Conservation (phyloP, 2,329 filamentous ascomycete species). For the Xylaria sp. region DNA sequence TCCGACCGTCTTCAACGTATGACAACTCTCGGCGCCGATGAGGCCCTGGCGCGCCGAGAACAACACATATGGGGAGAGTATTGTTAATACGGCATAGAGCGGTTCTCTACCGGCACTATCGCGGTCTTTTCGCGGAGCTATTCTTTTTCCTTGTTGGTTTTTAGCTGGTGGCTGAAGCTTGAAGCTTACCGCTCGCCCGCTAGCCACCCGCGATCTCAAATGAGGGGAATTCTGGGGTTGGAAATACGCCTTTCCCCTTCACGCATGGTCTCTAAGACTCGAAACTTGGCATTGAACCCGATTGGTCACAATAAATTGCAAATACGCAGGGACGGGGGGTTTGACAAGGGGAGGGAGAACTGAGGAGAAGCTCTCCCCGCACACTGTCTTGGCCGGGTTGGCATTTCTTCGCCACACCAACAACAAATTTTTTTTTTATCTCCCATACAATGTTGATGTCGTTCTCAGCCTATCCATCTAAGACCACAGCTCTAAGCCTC, state of each 20-base stretch:
- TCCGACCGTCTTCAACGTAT: neutral
- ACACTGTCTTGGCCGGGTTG: neutral
- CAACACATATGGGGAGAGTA: neutral
- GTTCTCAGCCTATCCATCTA: no score
- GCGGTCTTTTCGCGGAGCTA: slow-evolving; percentile 22
- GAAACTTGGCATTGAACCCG: neutral
- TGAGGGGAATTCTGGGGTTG: slow-evolving; percentile 23
- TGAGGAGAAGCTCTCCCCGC: slow-evolving; percentile 29
- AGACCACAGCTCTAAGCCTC: neutral
- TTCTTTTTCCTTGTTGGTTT: slow-evolving; percentile 1
- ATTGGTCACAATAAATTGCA: slow-evolving; percentile 16
- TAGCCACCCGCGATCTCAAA: slow-evolving; percentile 8
- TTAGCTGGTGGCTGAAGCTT: slow-evolving; percentile 3
- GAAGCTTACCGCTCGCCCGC: neutral
- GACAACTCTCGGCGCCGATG: neutral
- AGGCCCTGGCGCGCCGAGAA: neutral
- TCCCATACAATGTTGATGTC: neutral
- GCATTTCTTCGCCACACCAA: neutral
- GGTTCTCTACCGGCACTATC: slow-evolving; percentile 23
- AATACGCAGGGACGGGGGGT: slow-evolving; percentile 12
- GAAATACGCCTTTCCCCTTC: slow-evolving; percentile 5
- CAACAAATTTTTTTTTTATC: neutral
- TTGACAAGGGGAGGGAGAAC: neutral
- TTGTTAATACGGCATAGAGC: neutral
- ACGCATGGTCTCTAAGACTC: neutral